A percentile compares a stretch with the other conserved stretches of the same genome.
Evolutionary conservation across 495 filamentous ascomycete genomes (phyloP).

Genomic region (Aspergillus ostianus): DNA sequence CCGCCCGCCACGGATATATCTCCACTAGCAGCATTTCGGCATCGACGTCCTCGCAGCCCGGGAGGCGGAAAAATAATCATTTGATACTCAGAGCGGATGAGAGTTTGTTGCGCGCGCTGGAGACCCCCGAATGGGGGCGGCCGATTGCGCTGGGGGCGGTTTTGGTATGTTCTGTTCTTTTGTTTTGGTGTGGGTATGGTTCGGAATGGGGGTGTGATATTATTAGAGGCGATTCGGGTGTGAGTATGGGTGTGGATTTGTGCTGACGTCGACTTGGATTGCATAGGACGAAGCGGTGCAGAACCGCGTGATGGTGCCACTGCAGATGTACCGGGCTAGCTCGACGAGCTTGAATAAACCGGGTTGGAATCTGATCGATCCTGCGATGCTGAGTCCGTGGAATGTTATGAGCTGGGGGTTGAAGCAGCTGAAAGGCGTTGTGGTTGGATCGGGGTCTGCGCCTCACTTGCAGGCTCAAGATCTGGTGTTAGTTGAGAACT

Average conservation of each 20-base stretch:
- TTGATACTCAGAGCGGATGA: constrained; percentile 69
- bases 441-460: constrained; percentile 37
- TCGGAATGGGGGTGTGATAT: not conserved
- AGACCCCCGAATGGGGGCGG: constrained; percentile 74
- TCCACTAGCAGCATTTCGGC: constrained; percentile 37
- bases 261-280: constrained; percentile 3
- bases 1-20: constrained; percentile 64
- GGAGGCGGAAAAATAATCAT: constrained; percentile 37
- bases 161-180: constrained; percentile 47
- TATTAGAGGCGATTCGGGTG: too few relatives aligned
- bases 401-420: constrained; percentile 73
- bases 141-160: constrained; percentile 82
- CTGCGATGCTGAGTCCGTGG: constrained; percentile 49
- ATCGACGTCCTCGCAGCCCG: not conserved
- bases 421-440: constrained; percentile 63
- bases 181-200: not conserved
- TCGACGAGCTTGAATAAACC: constrained; percentile 48
- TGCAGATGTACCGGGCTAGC: constrained; percentile 61
- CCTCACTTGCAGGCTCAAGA: constrained; percentile 36
- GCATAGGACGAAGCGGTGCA: constrained; percentile 64
- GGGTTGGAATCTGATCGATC: constrained; percentile 58
- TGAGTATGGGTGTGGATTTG: not conserved
- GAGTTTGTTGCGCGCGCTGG: constrained; percentile 65
- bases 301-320: constrained; percentile 64
- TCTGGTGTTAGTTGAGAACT: constrained; percentile 53